These are phyloP conservation scores for Neurospora sp. DNA, from an alignment of 495 filamentous ascomycete species.

Conservation along the genomic window DNA sequence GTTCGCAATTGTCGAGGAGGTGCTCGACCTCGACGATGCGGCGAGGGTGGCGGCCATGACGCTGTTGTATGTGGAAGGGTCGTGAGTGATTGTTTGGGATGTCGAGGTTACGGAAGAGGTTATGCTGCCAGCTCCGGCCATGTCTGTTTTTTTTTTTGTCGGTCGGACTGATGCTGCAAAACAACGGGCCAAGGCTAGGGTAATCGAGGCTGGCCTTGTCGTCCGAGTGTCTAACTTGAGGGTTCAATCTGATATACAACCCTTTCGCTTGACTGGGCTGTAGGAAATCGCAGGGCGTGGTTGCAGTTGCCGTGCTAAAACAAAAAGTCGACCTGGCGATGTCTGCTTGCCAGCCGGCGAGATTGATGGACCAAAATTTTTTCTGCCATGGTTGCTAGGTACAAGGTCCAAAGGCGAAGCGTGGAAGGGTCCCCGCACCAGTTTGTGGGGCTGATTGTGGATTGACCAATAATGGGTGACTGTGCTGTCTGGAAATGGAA, in stretches of 20 bases:
- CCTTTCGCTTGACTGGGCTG: not conserved
- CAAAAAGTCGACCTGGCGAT: not conserved
- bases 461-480: not conserved
- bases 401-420: not conserved
- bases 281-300: not conserved
- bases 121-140: conserved; percentile 38
- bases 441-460: not conserved
- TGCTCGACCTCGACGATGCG: conserved; percentile 2
- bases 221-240: not conserved
- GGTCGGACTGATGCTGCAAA: not conserved
- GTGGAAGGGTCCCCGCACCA: not conserved
- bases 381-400: not conserved
- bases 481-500: not conserved
- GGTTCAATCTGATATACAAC: not conserved
- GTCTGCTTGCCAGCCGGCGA: not conserved
- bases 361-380: not conserved
- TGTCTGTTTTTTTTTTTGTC: conserved; percentile 11
- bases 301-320: not conserved
- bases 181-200: not conserved
- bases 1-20: conserved; percentile 14
- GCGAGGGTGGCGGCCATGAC: conserved; percentile 24
- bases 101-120: conserved; percentile 46
- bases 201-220: not conserved
- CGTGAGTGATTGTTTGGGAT: conserved; percentile 42
- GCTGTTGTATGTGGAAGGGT: conserved; percentile 29